These are phyloP conservation scores for Xenosphaeropsis pyriputrescens DNA, from an alignment of 2,329 filamentous ascomycete species.

Conservation along the genomic window DNA sequence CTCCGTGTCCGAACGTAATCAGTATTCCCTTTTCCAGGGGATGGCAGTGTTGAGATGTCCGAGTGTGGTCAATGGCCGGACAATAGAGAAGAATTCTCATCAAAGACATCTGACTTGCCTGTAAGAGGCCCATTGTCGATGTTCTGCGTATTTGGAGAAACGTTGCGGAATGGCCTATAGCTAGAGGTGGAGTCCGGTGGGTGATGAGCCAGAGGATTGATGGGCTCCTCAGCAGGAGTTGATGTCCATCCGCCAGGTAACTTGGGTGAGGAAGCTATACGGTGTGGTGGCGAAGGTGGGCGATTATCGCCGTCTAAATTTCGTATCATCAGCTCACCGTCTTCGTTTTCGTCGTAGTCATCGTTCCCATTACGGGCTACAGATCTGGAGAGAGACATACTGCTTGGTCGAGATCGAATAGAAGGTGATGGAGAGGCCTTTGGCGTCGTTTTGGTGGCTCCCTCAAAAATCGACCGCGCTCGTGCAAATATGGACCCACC, in stretches of 20 bases:
- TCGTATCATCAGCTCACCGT: not conserved
- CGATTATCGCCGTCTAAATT: not conserved
- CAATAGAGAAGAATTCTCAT: not conserved
- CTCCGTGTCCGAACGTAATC: not conserved
- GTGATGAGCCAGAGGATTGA: not conserved
- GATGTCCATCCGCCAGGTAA: too few species aligned
- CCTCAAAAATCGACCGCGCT: not conserved
- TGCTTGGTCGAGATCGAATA: not conserved
- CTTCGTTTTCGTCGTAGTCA: not conserved
- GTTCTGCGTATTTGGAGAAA: not conserved
- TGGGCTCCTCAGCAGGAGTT: not conserved
- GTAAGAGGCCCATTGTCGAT: not conserved
- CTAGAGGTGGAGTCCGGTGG: not conserved
- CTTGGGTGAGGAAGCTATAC: not conserved
- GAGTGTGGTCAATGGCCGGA: not conserved
- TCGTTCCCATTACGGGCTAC: not conserved
- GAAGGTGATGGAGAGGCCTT: not conserved
- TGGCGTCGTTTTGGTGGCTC: not conserved
- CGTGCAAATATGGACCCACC: too few species aligned
- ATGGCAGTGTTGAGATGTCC: not conserved
- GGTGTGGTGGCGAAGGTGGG: not conserved
- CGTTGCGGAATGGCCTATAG: not conserved
- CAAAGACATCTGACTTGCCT: too few species aligned
- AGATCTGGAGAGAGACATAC: not conserved
- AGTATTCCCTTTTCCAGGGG: not conserved